These are phyloP conservation scores for Stropharia rugosoannulata DNA, from an alignment of 768 basidiomycete genomes.

Conservation along the genomic window DNA sequence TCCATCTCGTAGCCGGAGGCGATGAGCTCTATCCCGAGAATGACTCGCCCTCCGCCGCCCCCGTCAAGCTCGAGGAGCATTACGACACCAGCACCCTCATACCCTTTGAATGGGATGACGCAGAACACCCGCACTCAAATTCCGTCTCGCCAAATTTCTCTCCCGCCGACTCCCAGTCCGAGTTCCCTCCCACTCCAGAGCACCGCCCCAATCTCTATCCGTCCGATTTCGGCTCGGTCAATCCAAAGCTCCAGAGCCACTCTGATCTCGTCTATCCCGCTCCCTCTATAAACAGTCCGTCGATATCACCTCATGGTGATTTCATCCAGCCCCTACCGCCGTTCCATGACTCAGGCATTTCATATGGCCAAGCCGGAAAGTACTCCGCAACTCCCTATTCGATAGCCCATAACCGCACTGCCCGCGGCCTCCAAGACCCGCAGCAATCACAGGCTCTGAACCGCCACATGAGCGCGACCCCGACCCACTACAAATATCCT, in stretches of 20 bases:
- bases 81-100: slow-evolving; percentile 41
- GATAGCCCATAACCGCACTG: background rate
- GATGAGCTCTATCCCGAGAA: slow-evolving; percentile 65
- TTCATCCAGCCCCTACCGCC: slow-evolving; percentile 25
- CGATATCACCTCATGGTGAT: slow-evolving; percentile 30
- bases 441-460: slow-evolving; percentile 6
- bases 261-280: slow-evolving; percentile 17
- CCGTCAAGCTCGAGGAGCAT: slow-evolving; percentile 58
- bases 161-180: slow-evolving; percentile 40
- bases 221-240: slow-evolving; percentile 22
- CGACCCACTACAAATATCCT: slow-evolving; percentile 24
- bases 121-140: slow-evolving; percentile 34
- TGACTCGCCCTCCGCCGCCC: slow-evolving; percentile 40
- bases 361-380: slow-evolving; percentile 4
- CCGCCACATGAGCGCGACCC: slow-evolving; percentile 18
- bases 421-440: background rate
- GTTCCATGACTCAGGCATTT: slow-evolving; percentile 19
- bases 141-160: slow-evolving; percentile 47
- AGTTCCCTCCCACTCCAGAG: slow-evolving; percentile 47
- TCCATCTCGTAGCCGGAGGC: slow-evolving; percentile 76
- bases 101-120: slow-evolving; percentile 45
- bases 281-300: slow-evolving; percentile 22
- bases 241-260: slow-evolving; percentile 18
- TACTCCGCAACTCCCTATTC: slow-evolving; percentile 6
- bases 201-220: slow-evolving; percentile 32